Evolutionary conservation across 495 filamentous ascomycete species (phyloP).

Genomic region (Tuber indicum): DNA sequence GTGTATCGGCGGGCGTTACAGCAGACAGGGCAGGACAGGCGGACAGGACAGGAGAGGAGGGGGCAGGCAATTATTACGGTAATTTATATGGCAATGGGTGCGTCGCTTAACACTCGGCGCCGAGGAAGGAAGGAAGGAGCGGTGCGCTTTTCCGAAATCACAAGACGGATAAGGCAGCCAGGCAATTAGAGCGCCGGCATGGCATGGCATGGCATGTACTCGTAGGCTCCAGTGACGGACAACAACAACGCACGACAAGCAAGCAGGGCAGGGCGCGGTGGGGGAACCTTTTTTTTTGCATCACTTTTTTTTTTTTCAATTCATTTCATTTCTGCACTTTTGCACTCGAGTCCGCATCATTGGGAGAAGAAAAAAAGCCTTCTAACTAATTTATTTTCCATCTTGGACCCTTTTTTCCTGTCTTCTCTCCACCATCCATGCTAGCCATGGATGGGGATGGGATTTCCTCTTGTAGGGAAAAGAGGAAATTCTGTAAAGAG

Average conservation of each 20-base stretch:
- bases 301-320: neutral
- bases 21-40: neutral
- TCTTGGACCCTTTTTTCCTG: neutral
- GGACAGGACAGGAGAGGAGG: neutral
- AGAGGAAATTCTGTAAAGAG: neutral
- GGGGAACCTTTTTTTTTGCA: neutral
- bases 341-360: neutral
- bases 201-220: too few species aligned
- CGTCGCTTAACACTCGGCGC: neutral
- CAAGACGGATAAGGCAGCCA: neutral
- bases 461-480: neutral
- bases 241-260: neutral
- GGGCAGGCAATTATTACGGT: neutral
- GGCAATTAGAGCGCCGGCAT: neutral
- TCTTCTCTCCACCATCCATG: neutral
- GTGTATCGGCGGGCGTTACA: neutral
- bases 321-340: neutral
- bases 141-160: neutral
- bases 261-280: neutral
- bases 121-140: neutral
- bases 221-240: neutral
- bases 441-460: neutral
- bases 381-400: neutral
- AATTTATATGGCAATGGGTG: neutral
- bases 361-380: neutral